phyloP scores from a whole-genome alignment of 2,329 filamentous ascomycete species.

The Elsinoe necatrix region DNA sequence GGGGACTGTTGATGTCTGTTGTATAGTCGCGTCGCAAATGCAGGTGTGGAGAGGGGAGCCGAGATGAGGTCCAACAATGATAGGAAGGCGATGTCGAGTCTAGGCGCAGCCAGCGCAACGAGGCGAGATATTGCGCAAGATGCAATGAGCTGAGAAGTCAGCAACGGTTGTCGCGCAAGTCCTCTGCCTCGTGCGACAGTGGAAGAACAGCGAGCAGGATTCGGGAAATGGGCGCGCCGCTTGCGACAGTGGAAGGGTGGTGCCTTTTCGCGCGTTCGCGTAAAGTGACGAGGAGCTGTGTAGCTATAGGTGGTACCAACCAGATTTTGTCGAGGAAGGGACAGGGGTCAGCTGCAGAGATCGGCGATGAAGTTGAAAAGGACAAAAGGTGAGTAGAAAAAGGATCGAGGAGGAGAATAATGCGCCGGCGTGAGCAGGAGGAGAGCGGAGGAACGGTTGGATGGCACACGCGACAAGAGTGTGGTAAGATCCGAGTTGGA shows the following conservation, averaged over 20 bases:
- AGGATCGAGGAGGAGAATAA: background rate
- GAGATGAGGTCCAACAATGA: background rate
- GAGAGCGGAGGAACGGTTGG: slow-evolving; percentile 11
- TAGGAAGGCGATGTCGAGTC: background rate
- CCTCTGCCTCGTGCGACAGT: slow-evolving; percentile 4
- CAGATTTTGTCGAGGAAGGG: background rate
- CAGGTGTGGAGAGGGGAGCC: background rate
- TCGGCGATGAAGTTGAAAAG: slow-evolving; percentile 3
- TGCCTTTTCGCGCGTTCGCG: slow-evolving; percentile 6
- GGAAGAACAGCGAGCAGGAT: background rate
- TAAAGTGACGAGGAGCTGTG: slow-evolving; percentile 7
- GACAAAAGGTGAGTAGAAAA: background rate
- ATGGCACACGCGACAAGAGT: slow-evolving; percentile 10
- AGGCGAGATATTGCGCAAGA: background rate
- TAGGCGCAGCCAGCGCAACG: background rate
- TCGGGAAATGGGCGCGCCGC: slow-evolving; percentile 3
- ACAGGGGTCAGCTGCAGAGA: slow-evolving; percentile 1
- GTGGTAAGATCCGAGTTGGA: slow-evolving; percentile 10
- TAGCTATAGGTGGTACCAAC: slow-evolving; percentile 8
- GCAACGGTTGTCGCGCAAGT: background rate
- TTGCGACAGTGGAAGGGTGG: slow-evolving; percentile 6
- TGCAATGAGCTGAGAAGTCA: background rate
- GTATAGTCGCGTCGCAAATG: background rate
- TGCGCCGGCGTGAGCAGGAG: background rate
- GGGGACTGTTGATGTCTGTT: background rate